phyloP scores from a whole-genome alignment of 2,329 filamentous ascomycete genomes.

The Talaromyces sp. region DNA sequence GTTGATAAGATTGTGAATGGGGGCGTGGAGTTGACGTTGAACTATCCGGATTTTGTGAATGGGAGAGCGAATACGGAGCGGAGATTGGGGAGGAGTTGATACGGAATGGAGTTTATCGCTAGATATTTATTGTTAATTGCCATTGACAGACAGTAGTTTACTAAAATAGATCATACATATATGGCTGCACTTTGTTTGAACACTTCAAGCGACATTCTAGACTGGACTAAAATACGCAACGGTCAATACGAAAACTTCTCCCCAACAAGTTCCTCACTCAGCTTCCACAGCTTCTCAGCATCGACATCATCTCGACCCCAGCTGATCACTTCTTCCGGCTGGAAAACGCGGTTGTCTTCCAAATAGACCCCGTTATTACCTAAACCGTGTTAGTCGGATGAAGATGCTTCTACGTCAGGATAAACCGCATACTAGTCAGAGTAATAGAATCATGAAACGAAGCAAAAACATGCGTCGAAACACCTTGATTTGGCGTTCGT shows the following conservation, averaged over 20 bases:
- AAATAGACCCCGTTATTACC: constrained; percentile 15
- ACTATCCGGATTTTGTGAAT: not conserved
- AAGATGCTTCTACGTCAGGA: not conserved
- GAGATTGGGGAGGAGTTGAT: not conserved
- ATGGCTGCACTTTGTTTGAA: not conserved
- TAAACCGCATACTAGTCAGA: not conserved
- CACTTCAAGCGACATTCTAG: not conserved
- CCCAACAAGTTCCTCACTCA: constrained; percentile 25
- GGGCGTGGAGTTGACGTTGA: not conserved
- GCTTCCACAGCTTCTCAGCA: constrained; percentile 20
- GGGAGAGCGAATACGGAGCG: not conserved
- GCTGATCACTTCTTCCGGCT: constrained; percentile 3
- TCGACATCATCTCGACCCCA: constrained; percentile 12
- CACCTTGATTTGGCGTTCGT: constrained; percentile 25
- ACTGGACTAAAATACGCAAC: not conserved
- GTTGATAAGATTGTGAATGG: not conserved
- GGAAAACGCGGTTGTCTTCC: constrained; percentile 2
- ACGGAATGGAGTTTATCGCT: no score
- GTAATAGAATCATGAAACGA: constrained; percentile 22
- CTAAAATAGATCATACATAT: not conserved
- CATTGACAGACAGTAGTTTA: no score
- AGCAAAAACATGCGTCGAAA: constrained; percentile 33
- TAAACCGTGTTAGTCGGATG: not conserved
- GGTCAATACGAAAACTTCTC: constrained; percentile 13
- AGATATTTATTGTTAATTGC: no score